Percentiles rank a stretch among this genome's conserved stretches.
Conservation (phyloP, 148 eudicot genomes). For the Silene latifolia region DNA sequence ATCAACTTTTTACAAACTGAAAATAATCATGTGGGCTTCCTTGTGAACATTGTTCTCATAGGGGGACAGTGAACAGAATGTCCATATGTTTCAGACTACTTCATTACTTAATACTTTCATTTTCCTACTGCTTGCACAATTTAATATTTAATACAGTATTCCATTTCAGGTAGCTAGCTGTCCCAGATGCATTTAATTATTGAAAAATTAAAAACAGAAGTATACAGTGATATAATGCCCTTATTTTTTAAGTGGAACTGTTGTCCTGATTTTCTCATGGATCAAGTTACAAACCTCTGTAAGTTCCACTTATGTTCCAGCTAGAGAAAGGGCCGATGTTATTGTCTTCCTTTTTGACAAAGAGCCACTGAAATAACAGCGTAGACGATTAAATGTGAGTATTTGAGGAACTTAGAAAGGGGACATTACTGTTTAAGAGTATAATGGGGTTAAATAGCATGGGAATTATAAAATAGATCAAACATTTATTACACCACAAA, state of each 20-base stretch:
- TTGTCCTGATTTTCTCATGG: neutral
- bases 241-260: neutral
- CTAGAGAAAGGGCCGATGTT: constrained; percentile 69
- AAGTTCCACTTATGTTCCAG: constrained; percentile 98
- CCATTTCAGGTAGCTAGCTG: neutral
- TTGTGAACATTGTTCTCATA: neutral
- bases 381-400: constrained; percentile 9
- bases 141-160: neutral
- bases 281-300: constrained; percentile 63
- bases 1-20: too few species aligned
- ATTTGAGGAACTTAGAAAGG: neutral
- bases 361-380: constrained; percentile 77
- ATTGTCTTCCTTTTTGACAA: constrained; percentile 65
- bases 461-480: neutral
- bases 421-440: neutral
- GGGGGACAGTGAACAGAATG: neutral
- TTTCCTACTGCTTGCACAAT: neutral
- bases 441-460: neutral
- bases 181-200: neutral
- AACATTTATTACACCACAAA: neutral
- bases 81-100: neutral
- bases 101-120: neutral
- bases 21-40: neutral
- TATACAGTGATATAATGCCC: constrained; percentile 6
- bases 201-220: neutral